Percentiles rank a stretch among this genome's conserved stretches.
Evolutionary conservation across 2,329 filamentous ascomycete species (phyloP).

Genomic region (Berkeleyomyces basicola): DNA sequence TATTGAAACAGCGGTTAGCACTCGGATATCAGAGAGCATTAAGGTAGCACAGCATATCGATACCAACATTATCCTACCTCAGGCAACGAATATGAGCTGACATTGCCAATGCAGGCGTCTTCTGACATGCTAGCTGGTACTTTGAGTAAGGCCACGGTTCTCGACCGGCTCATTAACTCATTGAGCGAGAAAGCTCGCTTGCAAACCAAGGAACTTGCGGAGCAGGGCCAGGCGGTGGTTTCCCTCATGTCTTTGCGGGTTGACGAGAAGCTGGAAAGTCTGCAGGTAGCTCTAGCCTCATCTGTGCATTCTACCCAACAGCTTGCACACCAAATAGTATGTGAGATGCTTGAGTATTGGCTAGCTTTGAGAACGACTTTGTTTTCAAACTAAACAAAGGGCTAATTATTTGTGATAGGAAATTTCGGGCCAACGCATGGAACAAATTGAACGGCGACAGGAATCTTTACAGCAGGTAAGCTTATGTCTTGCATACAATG

Average conservation of each 20-base stretch:
- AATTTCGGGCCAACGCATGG: not conserved
- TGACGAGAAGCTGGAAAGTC: not conserved
- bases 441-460: not conserved
- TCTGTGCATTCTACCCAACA: slow-evolving; percentile 5
- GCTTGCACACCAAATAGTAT: slow-evolving; percentile 5
- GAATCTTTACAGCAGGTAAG: slow-evolving; percentile 15
- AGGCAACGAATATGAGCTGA: not conserved
- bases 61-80: not conserved
- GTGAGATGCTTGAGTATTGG: not conserved
- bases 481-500: slow-evolving; percentile 20
- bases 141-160: slow-evolving; percentile 1
- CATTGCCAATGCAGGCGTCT: not conserved
- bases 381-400: not conserved
- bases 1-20: slow-evolving; percentile 5
- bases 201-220: not conserved
- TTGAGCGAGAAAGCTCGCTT: not conserved
- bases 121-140: not conserved
- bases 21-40: slow-evolving; percentile 1
- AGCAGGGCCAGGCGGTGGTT: not conserved
- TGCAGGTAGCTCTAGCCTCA: not conserved
- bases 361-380: too few relatives aligned
- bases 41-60: slow-evolving; percentile 5
- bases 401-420: not conserved
- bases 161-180: slow-evolving; percentile 9
- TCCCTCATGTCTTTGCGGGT: slow-evolving; percentile 4